Evolutionary conservation across 1,139 yeast species (phyloP), one percentile per base, ranked within the genome.

Genomic region (Saccharomycopsis hybrid): DNA sequence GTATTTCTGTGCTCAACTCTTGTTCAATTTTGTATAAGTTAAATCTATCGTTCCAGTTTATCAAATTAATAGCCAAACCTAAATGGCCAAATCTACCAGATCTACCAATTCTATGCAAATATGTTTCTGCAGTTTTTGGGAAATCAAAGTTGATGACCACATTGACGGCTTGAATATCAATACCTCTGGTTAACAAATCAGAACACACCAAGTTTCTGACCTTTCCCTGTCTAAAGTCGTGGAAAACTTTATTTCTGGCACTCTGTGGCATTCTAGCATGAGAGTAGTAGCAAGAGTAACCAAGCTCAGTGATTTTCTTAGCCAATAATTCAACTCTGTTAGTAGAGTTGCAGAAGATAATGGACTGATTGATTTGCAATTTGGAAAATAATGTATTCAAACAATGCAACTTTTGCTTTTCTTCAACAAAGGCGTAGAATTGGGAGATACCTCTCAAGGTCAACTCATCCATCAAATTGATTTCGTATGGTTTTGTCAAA

Each of bases 51-150:
- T 89, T 84, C 97, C 97, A 92, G 67, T 90, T 87, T 73, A 92
- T 89, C 62, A 92, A 79, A 69, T 92, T 94, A 64, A 92, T 90
- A 42, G 98, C 98, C 65, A 92, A 77, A 75, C 98, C 98, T 65
- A 90, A 80, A 67, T 94, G 98, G 59, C 98, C 98, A 65, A 89
- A 92, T 76, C 98, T 85, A 60, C 98, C 99, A 2, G 97, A 89
- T 74, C 99, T 90, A 75, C 99, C 97, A 63, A 92, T 94, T 77
- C 98, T 86, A 71, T 92, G 98, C 61, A 92, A 78, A 68, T 92
- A 92, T 42, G 97, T 92, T 69, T 92, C 98, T 8, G 97, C 97
- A 53, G 87, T 89, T 68, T 92, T 92, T 55, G 99, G 98, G 82
- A 92, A 92, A 69, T 92, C 98, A 68, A 92, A 94, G 70, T 92